Evolutionary conservation across 2,329 filamentous ascomycete species (phyloP), one percentile per base, ranked within the genome.

Genomic region (Botrytis medusae): DNA sequence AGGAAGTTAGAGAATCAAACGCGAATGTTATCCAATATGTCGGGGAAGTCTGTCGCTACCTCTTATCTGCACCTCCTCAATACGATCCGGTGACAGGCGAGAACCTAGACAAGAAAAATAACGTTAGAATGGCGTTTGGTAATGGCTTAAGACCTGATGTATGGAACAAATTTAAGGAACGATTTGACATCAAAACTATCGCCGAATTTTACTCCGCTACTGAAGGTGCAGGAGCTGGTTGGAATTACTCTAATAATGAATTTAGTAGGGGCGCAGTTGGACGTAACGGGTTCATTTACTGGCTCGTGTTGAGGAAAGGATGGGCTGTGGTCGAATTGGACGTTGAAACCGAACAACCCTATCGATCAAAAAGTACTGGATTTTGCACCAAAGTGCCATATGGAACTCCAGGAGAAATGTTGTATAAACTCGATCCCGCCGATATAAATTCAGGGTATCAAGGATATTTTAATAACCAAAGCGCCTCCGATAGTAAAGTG

Each of bases 71-170:
- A 0, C 83, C 91, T 2, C 85, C 88, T 0, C 86, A 91, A 72
- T 81, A 85, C 40, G 90, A 94, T 77, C 86, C 90, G 0, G 81
- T 80, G 10, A 93, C 90, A 0, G 90, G 91, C 32, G 88, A 91
- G 79, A 86, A 88, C 74, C 85, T 94, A 51, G 94, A 97, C 82
- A 88, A 86, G 77, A 87, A 90, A 76, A 92, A 97, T 83, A 86
- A 85, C 0, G 88, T 97, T n/a, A 89, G 90, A 9, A 78, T 91
- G 5, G 93, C 93, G 0, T 93, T 95, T 76, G 94, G 94, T 32
- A 97, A 97, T 79, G 94, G 94, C 2, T 85, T 97, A 32, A 88
- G 94, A 0, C 93, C 94, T 0, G 94, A 97, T 78, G 89, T 97
- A 48, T 97, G 94, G 94, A 90, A 93, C 75, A 85, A 84, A 12